Conservation (phyloP, 225 moss, liverwort and hornwort genomes). For the Polytrichum commune region DNA sequence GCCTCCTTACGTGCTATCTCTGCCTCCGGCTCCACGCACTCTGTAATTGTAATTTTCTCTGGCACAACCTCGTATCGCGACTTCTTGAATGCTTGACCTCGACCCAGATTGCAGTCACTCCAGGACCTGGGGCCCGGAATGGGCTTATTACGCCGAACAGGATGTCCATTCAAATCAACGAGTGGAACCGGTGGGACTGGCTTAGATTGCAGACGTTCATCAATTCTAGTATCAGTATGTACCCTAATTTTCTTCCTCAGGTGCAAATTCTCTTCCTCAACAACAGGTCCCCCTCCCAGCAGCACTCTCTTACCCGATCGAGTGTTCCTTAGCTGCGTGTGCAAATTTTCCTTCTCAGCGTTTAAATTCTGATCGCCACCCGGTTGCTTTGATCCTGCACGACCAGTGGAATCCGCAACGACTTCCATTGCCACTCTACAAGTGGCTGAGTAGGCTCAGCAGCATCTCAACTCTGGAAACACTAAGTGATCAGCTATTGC, state of each 20-base stretch:
- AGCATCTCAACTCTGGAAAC: no score
- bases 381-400: slow-evolving; percentile 1
- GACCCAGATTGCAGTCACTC: slow-evolving; percentile 44
- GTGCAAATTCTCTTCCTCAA: neutral
- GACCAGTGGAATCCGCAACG: neutral
- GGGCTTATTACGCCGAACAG: slow-evolving; percentile 4
- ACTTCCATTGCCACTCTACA: slow-evolving; percentile 18
- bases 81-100: slow-evolving; percentile 20
- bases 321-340: slow-evolving; percentile 18
- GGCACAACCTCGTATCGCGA: slow-evolving; percentile 12
- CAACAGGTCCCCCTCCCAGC: slow-evolving; percentile 10
- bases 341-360: slow-evolving; percentile 37
- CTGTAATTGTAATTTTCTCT: slow-evolving; percentile 6
- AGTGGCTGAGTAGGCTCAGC: no score
- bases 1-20: neutral
- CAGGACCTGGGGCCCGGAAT: slow-evolving; percentile 24
- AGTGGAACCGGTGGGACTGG: neutral
- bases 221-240: neutral
- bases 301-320: slow-evolving; percentile 29
- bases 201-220: neutral
- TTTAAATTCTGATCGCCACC: neutral
- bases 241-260: slow-evolving; percentile 25
- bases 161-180: neutral
- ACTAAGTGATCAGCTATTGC: no score
- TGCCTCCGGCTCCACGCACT: neutral